Percentiles rank a stretch among this genome's conserved stretches.
Conservation (phyloP, 148 eudicot genomes). For the Cornus controversa region DNA sequence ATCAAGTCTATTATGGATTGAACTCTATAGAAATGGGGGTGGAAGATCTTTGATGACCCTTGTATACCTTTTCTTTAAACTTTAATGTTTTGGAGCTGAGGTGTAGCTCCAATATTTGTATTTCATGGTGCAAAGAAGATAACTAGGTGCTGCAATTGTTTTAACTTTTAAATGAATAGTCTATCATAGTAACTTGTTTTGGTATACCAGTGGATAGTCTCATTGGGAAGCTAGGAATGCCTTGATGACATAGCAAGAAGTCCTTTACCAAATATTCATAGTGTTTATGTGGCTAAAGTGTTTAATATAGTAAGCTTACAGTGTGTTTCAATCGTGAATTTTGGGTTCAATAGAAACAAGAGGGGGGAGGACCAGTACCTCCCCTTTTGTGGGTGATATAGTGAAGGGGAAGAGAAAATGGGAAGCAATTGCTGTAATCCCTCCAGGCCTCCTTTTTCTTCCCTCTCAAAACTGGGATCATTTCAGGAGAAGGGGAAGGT, state of each 20-base stretch:
- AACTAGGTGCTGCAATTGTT: no score
- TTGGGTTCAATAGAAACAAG: background rate
- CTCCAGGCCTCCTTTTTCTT: background rate
- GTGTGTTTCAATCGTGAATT: background rate
- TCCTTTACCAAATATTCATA: background rate
- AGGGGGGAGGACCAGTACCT: background rate
- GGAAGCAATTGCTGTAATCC: background rate
- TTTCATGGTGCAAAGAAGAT: no score
- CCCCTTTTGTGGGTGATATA: background rate
- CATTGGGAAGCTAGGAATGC: background rate
- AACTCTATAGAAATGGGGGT: background rate
- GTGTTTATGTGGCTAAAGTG: background rate
- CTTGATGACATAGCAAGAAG: background rate
- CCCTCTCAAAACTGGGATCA: background rate
- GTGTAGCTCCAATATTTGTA: background rate
- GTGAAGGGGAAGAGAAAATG: background rate
- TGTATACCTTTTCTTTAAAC: background rate
- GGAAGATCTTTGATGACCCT: background rate
- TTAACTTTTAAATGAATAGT: no score
- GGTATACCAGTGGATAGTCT: background rate
- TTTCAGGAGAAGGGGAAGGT: background rate
- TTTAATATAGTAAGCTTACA: no score
- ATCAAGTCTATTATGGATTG: no score
- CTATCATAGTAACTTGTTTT: no score
- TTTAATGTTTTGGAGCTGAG: background rate